These are phyloP conservation scores for Neospermospora avenae DNA, from an alignment of 2,329 filamentous ascomycete genomes.

Conservation along the genomic window DNA sequence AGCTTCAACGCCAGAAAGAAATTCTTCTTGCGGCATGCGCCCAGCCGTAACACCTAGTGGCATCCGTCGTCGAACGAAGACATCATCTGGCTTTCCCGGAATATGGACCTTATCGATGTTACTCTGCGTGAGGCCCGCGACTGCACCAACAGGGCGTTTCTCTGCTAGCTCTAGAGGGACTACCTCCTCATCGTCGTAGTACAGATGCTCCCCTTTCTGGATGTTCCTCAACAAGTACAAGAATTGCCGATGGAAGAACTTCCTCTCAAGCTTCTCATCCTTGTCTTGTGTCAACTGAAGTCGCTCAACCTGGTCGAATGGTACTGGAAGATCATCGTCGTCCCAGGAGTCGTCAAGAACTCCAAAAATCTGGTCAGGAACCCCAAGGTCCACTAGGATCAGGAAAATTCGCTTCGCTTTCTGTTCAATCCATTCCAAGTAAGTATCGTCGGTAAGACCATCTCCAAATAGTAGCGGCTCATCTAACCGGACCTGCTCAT, in stretches of 20 bases:
- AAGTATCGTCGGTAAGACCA: constrained; percentile 66
- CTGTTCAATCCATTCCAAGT: constrained; percentile 73
- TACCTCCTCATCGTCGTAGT: constrained; percentile 64
- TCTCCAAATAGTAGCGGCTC: constrained; percentile 63
- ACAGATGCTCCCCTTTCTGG: constrained; percentile 55
- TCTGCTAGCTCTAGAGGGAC: constrained; percentile 67
- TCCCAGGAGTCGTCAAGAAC: constrained; percentile 75
- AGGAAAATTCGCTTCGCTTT: constrained; percentile 69
- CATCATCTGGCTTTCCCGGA: constrained; percentile 55
- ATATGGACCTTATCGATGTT: constrained; percentile 59
- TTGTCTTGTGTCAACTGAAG: constrained; percentile 57
- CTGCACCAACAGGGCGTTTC: constrained; percentile 45
- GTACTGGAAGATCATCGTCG: constrained; percentile 69
- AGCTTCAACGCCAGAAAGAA: constrained; percentile 57
- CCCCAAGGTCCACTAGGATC: constrained; percentile 65
- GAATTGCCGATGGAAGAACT: constrained; percentile 69
- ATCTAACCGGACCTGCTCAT: constrained; percentile 61
- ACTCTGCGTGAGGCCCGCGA: constrained; percentile 38
- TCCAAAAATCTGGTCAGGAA: constrained; percentile 71
- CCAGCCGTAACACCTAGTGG: constrained; percentile 46
- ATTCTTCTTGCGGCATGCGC: constrained; percentile 49
- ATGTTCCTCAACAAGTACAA: constrained; percentile 65
- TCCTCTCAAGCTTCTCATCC: constrained; percentile 62
- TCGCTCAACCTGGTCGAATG: constrained; percentile 60
- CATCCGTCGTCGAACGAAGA: constrained; percentile 57